phyloP scores from a whole-genome alignment of 2,329 filamentous ascomycete genomes.

The Nothophoma quercina region DNA sequence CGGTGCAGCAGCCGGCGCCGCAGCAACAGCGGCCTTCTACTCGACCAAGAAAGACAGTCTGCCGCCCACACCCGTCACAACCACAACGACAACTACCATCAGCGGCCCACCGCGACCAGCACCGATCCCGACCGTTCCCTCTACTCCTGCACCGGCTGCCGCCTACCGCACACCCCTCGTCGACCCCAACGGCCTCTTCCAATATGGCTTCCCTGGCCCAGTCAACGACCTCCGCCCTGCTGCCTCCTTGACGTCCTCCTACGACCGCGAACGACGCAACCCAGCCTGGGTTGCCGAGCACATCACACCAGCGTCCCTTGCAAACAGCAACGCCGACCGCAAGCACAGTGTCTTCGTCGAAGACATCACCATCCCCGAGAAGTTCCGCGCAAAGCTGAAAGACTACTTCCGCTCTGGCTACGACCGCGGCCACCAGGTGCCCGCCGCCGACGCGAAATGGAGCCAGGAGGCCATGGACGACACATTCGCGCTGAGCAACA shows the following conservation, averaged over 20 bases:
- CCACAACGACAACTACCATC: conserved; percentile 47
- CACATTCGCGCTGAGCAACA: conserved; percentile 92
- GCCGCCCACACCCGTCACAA: conserved; percentile 38
- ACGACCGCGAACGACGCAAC: conserved; percentile 89
- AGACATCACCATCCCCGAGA: conserved; percentile 78
- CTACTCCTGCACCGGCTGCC: conserved; percentile 35
- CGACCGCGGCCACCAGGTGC: conserved; percentile 95
- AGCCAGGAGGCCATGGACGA: conserved; percentile 92
- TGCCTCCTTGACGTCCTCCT: conserved; percentile 81
- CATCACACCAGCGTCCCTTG: conserved; percentile 87
- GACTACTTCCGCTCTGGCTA: conserved; percentile 97
- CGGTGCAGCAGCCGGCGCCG: conserved; percentile 58
- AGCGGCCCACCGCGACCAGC: conserved; percentile 36
- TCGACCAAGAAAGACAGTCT: conserved; percentile 44
- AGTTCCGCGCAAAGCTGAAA: conserved; percentile 87
- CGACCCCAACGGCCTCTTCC: conserved; percentile 60
- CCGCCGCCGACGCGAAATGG: conserved; percentile 96
- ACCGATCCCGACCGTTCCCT: conserved; percentile 33
- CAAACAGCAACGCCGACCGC: conserved; percentile 78
- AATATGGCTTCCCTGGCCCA: conserved; percentile 85
- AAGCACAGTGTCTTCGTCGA: conserved; percentile 84
- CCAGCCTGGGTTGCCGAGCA: conserved; percentile 93
- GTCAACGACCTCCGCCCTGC: conserved; percentile 81
- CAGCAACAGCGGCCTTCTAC: conserved; percentile 57
- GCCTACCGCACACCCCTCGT: conserved; percentile 47